Evolutionary conservation across 164 flowering plant species (phyloP).

Genomic region (Macadamia integrifolia): DNA sequence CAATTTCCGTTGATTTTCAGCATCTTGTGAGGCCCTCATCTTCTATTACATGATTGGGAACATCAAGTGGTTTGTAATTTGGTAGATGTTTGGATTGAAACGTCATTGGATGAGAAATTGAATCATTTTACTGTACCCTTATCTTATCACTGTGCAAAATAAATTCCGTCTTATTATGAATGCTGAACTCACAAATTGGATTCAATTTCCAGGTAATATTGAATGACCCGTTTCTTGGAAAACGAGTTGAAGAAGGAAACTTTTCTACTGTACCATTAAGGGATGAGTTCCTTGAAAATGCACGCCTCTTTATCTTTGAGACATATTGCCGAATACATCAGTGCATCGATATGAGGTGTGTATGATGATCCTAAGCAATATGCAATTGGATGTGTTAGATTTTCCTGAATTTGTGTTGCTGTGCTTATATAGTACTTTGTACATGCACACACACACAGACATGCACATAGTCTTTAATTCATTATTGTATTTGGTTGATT

Average conservation of each 20-base stretch:
- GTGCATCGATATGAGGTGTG: conserved; percentile 88
- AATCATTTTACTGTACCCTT: background rate
- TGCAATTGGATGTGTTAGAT: background rate
- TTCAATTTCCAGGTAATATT: conserved; percentile 58
- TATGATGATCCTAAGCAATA: conserved; percentile 9
- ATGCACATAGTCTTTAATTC: no score
- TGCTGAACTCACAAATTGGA: conserved; percentile 2
- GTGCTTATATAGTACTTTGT: no score
- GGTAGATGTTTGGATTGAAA: no score
- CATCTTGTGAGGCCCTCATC: no score
- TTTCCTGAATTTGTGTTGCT: background rate
- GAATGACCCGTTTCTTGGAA: conserved; percentile 98
- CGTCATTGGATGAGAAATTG: no score
- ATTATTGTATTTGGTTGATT: no score
- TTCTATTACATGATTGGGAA: no score
- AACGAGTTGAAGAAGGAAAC: conserved; percentile 79
- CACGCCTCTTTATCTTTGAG: conserved; percentile 92
- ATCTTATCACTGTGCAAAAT: background rate
- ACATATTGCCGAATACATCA: conserved; percentile 91
- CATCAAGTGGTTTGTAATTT: no score
- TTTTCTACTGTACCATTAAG: conserved; percentile 66
- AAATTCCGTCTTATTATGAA: background rate
- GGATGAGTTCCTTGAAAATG: conserved; percentile 97
- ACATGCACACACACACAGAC: no score
- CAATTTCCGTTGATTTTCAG: no score